Evolutionary conservation across 1,284 basidiomycete genomes (phyloP), one percentile per base, ranked within the genome.

Genomic region (Trametes hirsuta): DNA sequence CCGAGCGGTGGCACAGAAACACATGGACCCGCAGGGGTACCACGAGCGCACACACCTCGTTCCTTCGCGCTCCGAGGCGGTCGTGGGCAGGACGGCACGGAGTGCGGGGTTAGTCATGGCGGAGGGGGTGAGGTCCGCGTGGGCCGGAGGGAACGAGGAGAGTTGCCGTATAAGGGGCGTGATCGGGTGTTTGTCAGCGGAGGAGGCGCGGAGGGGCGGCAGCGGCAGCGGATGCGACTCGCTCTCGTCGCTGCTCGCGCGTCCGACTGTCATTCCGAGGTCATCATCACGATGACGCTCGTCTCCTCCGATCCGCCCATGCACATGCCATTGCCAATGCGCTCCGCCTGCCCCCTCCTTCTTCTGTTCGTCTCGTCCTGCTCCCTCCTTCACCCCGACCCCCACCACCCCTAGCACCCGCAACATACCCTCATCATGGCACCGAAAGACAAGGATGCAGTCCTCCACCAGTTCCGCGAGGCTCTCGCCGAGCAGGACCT

Each of bases 401-500:
- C 22, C 47, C 35, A 18, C 47, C 9, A n/a, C 37, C 36, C 12
- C 11, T 22, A 11, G n/a, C 40, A n/a, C 35, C 14, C 14, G 45
- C 40, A 45, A 36, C 41, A 22, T n/a, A 53, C 24, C n/a, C 14
- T 4, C 8, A 10, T 1, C 21, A 70, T 68, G 66, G 53, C 55
- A 15, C 42, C 41, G 34, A 58, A 59, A 21, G 61, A 68, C 56
- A 59, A 69, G 34, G 58, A 56, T 0, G 59, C 59, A 6, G 46
- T 68, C 18, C 58, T 74, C 55, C 39, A 65, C 10, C 67, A 73
- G 34, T 86, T 88, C 66, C 80, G 84, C 22, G 68, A 79, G 60
- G 74, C 82, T 49, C 66, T 87, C 10, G 78, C 79, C 36, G 69
- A 75, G 2, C 84, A 87, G 56, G 82, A 74, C 34, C 78, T 86